Evolutionary conservation across 2,329 filamentous ascomycete species (phyloP), one percentile per base, ranked within the genome.

Genomic region (Cephalotrichum gorgonifer): DNA sequence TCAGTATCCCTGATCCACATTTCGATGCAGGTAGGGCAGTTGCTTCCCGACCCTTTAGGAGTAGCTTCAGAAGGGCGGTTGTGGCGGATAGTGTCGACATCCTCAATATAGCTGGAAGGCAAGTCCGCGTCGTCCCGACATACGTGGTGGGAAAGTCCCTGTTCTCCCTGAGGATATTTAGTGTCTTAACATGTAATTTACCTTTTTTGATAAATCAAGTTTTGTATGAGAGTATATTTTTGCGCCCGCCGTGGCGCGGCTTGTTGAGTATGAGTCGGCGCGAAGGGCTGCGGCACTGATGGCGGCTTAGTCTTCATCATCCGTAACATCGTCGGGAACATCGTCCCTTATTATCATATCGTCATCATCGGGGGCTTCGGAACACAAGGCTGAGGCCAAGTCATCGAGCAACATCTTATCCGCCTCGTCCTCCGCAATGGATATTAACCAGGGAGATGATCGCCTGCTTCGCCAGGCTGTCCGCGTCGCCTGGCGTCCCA

Each of bases 261-360:
- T 75, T 48, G 76, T 73, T n/a, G n/a, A n/a, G 58, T 82, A 82
- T 6, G 79, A 83, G 44, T 76, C 75, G 51, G 79, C 78, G 55
- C 90, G 83, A 56, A 96, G 76, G 55, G 88, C 87, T 49, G 86
- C 88, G 27, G 90, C 88, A 49, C 89, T 91, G 53, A 95, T 85
- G 47, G 86, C 81, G 43, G 86, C 88, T 90, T 90, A 96, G 67
- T 97, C 90, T 66, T 97, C 91, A 62, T 96, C 88, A 62, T 97
- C 93, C 23, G 93, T 97, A 52, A 87, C 78, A 61, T 95, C 88
- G 55, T 86, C 83, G 52, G 87, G 81, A 60, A 94, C 85, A 57
- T 88, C 85, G 57, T 83, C 81, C 70, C 83, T 79, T 67, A n/a
- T n/a, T n/a, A 64, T 74, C 56, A 70, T 70, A 52, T 79, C 73